Evolutionary conservation across 495 filamentous ascomycete genomes (phyloP), one percentile per base, ranked within the genome.

Genomic region (Parathielavia hyrcaniae): DNA sequence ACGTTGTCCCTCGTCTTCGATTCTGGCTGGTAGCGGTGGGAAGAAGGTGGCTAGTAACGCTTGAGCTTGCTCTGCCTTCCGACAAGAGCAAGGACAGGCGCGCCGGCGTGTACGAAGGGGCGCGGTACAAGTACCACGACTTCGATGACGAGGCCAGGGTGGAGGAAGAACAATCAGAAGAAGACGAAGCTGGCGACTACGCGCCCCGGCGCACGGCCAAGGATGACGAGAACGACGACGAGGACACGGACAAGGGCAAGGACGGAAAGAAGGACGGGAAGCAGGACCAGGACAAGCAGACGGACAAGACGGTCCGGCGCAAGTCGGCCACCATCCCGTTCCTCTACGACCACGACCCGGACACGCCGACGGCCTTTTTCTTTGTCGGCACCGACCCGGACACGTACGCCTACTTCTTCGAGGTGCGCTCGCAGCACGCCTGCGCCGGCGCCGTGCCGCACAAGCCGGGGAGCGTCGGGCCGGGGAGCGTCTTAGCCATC

Each of bases 401-500:
- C 65, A 83, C 89, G 49, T 99, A 95, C 76, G 81, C 88, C n/a
- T 99, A 97, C 73, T 88, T 95, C 70, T 99, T 99, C 73, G 91
- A 96, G 70, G 83, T 91, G n/a, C 88, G 91, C 55, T 90, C 89
- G 46, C 80, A 81, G 46, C 84, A 89, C 40, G 92, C 91, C 9
- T 99, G 95, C 69, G 87, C 87, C 7, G 71, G 68, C 39, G 75
- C 77, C 0, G 77, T 69, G 73, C 81, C 77, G 63, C 85, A 77
- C 74, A 84, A 69, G 74, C 81, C 65, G 67, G 81, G 69, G 75
- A 89, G 70, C 67, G 81, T 97, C 14, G 89, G 89, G 14, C 91
- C 95, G 0, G 87, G 81, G 8, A 89, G 88, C 23, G 87, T 99
- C 4, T 99, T 99, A 69, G 90, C 89, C 47, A 87, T 97, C 57